Conservation (phyloP, 257 asterid genomes). For the Salvia rosmarinus region DNA sequence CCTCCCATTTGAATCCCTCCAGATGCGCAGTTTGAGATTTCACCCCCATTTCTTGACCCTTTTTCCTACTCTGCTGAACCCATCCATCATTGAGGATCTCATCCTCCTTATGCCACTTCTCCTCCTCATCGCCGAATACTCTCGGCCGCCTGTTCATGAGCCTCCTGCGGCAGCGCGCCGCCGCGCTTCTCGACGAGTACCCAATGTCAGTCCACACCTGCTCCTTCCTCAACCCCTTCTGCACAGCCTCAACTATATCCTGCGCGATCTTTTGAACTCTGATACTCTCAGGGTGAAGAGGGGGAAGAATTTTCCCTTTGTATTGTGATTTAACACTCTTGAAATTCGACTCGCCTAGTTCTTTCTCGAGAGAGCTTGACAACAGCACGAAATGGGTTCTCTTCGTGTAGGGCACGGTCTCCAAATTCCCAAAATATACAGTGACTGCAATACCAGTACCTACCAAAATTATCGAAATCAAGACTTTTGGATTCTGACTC, state of each 20-base stretch:
- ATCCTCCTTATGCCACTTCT: slow-evolving; percentile 72
- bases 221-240: slow-evolving; percentile 80
- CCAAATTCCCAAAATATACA: slow-evolving; percentile 74
- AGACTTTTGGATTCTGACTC: slow-evolving; percentile 64
- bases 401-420: slow-evolving; percentile 83
- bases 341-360: slow-evolving; percentile 71
- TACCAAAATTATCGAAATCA: slow-evolving; percentile 44
- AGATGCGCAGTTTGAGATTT: slow-evolving; percentile 60
- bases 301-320: slow-evolving; percentile 78
- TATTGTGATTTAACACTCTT: slow-evolving; percentile 49
- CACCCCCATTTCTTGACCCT: slow-evolving; percentile 65
- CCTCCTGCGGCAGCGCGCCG: slow-evolving; percentile 34
- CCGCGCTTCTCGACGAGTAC: slow-evolving; percentile 50
- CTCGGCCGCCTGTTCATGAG: slow-evolving; percentile 40
- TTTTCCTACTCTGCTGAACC: slow-evolving; percentile 77
- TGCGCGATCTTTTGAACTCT: slow-evolving; percentile 71
- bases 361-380: slow-evolving; percentile 57
- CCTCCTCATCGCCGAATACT: slow-evolving; percentile 55
- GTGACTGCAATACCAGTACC: slow-evolving; percentile 73
- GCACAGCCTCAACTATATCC: slow-evolving; percentile 73
- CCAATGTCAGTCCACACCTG: slow-evolving; percentile 74
- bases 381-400: slow-evolving; percentile 84
- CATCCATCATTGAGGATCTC: slow-evolving; percentile 85
- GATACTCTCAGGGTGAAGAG: slow-evolving; percentile 88
- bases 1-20: slow-evolving; percentile 93